phyloP scores from a whole-genome alignment of 2,329 filamentous ascomycete species.

The Periconia digitata region DNA sequence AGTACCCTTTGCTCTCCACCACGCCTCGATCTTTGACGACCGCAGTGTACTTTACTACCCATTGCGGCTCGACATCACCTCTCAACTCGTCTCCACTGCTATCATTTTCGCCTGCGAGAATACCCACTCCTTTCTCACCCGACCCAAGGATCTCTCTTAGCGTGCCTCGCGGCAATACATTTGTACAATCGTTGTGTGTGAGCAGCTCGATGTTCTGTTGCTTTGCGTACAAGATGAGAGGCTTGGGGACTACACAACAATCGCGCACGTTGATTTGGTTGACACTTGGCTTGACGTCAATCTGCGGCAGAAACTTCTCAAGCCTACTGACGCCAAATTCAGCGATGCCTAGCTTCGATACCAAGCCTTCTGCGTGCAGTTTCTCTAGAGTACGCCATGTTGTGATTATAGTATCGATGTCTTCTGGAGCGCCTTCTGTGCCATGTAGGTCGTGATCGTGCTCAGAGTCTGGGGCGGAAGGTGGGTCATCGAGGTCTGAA shows the following conservation, averaged over 20 bases:
- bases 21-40: conserved; percentile 92
- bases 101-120: conserved; percentile 62
- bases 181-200: conserved; percentile 91
- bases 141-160: conserved; percentile 79
- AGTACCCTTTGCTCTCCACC: conserved; percentile 98
- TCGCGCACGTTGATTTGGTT: conserved; percentile 96
- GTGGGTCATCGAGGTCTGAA: conserved; percentile 60
- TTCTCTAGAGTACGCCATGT: conserved; percentile 69
- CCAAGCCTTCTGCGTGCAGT: conserved; percentile 69
- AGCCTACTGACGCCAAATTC: conserved; percentile 90
- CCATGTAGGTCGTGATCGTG: conserved; percentile 44
- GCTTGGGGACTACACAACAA: conserved; percentile 93
- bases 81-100: conserved; percentile 60
- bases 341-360: conserved; percentile 77
- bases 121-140: conserved; percentile 69
- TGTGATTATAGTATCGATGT: conserved; percentile 66
- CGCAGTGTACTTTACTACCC: conserved; percentile 97
- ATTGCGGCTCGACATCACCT: conserved; percentile 82
- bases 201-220: conserved; percentile 80
- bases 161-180: conserved; percentile 85
- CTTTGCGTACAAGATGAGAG: conserved; percentile 82
- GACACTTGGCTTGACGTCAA: conserved; percentile 73
- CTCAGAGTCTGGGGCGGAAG: conserved; percentile 39
- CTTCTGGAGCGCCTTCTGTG: conserved; percentile 49
- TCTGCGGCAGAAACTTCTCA: conserved; percentile 71